These are phyloP conservation scores for Halophytophthora polymorphica DNA, from an alignment of 352 stramenopile species.

Conservation along the genomic window DNA sequence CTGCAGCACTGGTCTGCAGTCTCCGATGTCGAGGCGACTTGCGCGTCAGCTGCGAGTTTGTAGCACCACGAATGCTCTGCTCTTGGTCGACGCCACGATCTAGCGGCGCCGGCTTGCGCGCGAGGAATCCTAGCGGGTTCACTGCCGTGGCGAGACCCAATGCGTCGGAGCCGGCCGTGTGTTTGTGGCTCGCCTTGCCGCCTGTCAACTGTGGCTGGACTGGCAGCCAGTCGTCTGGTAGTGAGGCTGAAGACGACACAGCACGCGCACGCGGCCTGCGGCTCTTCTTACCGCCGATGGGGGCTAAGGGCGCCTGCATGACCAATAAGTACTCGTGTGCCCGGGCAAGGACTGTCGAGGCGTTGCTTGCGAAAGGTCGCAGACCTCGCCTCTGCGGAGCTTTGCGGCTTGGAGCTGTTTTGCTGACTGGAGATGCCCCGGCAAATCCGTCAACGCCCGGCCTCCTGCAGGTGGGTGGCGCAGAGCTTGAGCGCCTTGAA, in stretches of 20 bases:
- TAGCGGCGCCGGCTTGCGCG: conserved; percentile 14
- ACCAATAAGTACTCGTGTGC: not conserved
- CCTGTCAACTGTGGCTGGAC: conserved; percentile 19
- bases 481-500: too few relatives aligned
- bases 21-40: conserved; percentile 1
- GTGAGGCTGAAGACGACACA: conserved; percentile 1
- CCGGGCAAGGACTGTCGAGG: not conserved
- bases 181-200: not conserved
- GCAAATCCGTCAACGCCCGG: too few relatives aligned
- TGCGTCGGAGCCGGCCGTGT: conserved; percentile 13
- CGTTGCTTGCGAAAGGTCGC: conserved; percentile 19
- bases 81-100: not conserved
- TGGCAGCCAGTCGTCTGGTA: conserved; percentile 33
- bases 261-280: not conserved
- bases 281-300: conserved; percentile 8
- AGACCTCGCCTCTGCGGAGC: conserved; percentile 6
- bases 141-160: conserved; percentile 31
- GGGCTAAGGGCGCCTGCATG: conserved; percentile 13
- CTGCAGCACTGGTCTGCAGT: not conserved
- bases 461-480: too few relatives aligned
- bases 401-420: too few relatives aligned
- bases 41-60: too few relatives aligned
- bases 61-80: not conserved
- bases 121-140: conserved; percentile 27
- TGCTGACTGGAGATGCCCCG: too few relatives aligned